Evolutionary conservation across 169 alveolate genomes (phyloP).

Genomic region (Babesia bovis): DNA sequence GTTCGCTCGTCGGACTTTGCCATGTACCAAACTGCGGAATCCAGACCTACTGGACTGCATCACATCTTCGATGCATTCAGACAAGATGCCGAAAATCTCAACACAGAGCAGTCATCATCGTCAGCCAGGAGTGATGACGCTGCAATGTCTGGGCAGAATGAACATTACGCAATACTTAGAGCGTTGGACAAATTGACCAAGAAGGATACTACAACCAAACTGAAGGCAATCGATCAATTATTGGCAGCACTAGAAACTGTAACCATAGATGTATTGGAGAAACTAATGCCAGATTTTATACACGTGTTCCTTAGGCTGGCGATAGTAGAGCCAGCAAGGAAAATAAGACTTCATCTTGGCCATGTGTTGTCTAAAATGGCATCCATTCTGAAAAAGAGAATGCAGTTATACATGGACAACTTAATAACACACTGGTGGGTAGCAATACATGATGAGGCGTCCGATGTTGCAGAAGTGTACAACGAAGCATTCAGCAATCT

Average conservation of each 20-base stretch:
- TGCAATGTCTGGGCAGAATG: slow-evolving; percentile 12
- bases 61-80: slow-evolving; percentile 49
- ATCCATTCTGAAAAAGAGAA: slow-evolving; percentile 10
- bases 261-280: slow-evolving; percentile 33
- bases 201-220: slow-evolving; percentile 55
- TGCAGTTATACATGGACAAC: slow-evolving; percentile 34
- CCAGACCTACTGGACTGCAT: slow-evolving; percentile 64
- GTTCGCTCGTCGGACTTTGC: slow-evolving; percentile 63
- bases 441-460: slow-evolving; percentile 55
- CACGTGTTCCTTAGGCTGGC: slow-evolving; percentile 51
- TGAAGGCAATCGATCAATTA: slow-evolving; percentile 51
- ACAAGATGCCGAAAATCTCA: background rate
- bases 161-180: slow-evolving; percentile 36
- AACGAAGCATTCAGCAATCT: slow-evolving; percentile 39
- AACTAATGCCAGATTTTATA: slow-evolving; percentile 27
- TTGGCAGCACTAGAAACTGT: slow-evolving; percentile 1
- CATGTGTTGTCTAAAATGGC: slow-evolving; percentile 26
- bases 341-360: slow-evolving; percentile 39
- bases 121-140: background rate
- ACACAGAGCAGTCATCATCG: background rate
- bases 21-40: slow-evolving; percentile 45
- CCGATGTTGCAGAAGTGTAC: slow-evolving; percentile 43
- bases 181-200: slow-evolving; percentile 53
- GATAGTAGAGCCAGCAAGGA: slow-evolving; percentile 50
- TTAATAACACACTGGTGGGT: slow-evolving; percentile 56